These are phyloP conservation scores for Panaeolus papilionaceus DNA, from an alignment of 768 basidiomycete species.

Conservation along the genomic window DNA sequence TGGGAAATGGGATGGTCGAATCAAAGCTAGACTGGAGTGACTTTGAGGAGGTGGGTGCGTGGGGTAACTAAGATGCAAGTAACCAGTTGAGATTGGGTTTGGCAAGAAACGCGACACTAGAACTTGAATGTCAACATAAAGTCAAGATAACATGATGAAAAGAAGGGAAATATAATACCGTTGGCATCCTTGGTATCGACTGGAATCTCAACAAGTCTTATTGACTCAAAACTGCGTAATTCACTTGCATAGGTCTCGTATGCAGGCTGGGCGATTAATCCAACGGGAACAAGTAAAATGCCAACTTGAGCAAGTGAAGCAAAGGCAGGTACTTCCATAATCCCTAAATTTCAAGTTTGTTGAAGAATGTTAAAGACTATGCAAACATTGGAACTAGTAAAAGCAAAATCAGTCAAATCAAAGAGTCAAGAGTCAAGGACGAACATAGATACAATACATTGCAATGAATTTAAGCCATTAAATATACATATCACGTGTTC, in stretches of 20 bases:
- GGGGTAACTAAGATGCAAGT: constrained; percentile 81
- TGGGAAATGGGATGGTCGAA: constrained; percentile 83
- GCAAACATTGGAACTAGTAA: not conserved
- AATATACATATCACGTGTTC: constrained; percentile 3
- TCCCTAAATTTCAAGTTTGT: constrained; percentile 4
- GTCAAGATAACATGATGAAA: not conserved
- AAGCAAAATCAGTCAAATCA: no score
- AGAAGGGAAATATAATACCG: constrained; percentile 50
- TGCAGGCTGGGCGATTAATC: constrained; percentile 66
- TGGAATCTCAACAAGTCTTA: constrained; percentile 85
- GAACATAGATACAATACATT: no score
- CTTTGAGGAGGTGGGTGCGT: constrained; percentile 76
- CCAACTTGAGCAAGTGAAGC: constrained; percentile 86
- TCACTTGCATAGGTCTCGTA: constrained; percentile 80
- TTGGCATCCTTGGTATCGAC: constrained; percentile 77
- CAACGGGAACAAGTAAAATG: constrained; percentile 87
- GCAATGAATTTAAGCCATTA: no score
- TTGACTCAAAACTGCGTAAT: constrained; percentile 72
- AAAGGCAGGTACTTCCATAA: constrained; percentile 77
- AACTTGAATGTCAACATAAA: constrained; percentile 8
- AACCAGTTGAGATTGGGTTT: constrained; percentile 72
- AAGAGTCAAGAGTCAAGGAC: no score
- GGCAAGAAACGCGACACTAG: constrained; percentile 82
- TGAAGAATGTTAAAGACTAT: not conserved
- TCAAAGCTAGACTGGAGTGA: constrained; percentile 70